These are phyloP conservation scores for Punica granatum DNA, from an alignment of 345 rosid species.

Conservation along the genomic window DNA sequence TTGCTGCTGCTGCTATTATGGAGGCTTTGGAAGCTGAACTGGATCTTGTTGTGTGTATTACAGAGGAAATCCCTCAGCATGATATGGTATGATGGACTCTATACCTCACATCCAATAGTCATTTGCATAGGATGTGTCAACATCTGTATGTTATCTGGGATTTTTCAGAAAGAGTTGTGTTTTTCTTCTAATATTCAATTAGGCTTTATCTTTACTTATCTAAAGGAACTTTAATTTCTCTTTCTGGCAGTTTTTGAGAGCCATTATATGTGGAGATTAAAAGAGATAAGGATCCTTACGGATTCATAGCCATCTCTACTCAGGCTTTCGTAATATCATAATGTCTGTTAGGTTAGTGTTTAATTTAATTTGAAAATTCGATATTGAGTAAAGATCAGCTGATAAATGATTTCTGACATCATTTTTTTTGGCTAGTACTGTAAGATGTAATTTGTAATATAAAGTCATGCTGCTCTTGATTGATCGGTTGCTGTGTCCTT, in stretches of 20 bases:
- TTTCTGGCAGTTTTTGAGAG: neutral
- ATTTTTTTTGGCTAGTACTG: neutral
- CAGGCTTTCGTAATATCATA: neutral
- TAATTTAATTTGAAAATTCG: too few relatives aligned
- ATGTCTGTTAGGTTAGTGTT: neutral
- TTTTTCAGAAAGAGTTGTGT: neutral
- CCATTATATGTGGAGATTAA: neutral
- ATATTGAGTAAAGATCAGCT: neutral
- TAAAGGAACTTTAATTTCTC: neutral
- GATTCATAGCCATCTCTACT: neutral
- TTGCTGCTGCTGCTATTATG: slow-evolving; percentile 95
- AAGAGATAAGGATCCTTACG: neutral
- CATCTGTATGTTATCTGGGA: neutral
- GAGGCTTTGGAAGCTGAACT: slow-evolving; percentile 91
- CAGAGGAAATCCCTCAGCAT: slow-evolving; percentile 94
- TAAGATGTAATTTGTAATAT: neutral
- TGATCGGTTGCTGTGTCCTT: neutral
- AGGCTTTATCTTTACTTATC: neutral
- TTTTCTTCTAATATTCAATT: neutral
- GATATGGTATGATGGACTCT: slow-evolving; percentile 60
- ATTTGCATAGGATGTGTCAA: neutral
- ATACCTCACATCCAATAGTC: neutral
- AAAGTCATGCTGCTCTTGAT: neutral
- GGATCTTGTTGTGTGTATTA: slow-evolving; percentile 87
- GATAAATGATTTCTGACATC: neutral